Percentiles rank a stretch among this genome's conserved stretches.
Conservation (phyloP, 371 early-diverging fungal genomes). For the Mortierella sp. region DNA sequence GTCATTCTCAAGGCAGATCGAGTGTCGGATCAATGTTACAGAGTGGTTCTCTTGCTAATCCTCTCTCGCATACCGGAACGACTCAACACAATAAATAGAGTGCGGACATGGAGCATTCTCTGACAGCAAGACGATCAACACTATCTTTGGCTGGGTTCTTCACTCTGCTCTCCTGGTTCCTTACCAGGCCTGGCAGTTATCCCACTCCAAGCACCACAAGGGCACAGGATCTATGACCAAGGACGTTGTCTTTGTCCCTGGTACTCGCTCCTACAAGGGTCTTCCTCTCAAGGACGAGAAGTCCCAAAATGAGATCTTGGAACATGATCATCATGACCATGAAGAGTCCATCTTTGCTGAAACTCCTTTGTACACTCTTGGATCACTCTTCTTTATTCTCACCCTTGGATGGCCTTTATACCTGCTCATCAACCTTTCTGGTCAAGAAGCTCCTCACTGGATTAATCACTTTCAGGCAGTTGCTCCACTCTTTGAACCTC, state of each 20-base stretch:
- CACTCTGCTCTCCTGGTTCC: constrained; percentile 90
- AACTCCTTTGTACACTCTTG: constrained; percentile 71
- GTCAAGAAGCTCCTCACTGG: constrained; percentile 76
- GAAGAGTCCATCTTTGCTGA: constrained; percentile 70
- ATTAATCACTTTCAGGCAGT: constrained; percentile 85
- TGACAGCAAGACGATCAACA: constrained; percentile 77
- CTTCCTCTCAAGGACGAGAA: constrained; percentile 44
- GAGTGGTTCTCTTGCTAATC: no score
- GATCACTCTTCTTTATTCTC: constrained; percentile 69
- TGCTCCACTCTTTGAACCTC: constrained; percentile 78
- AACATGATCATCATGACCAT: constrained; percentile 57
- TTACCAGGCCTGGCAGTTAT: constrained; percentile 79
- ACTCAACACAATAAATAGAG: constrained; percentile 53
- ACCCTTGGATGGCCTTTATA: constrained; percentile 89
- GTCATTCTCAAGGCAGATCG: not conserved
- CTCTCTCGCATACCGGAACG: no score
- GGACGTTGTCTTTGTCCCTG: constrained; percentile 91
- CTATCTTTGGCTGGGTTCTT: constrained; percentile 83
- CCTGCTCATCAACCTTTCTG: constrained; percentile 77
- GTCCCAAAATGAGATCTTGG: constrained; percentile 35
- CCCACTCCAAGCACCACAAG: constrained; percentile 88
- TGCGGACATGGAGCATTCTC: constrained; percentile 90
- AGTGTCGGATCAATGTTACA: not conserved
- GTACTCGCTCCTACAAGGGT: constrained; percentile 65
- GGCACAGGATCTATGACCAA: constrained; percentile 80